A percentile compares a stretch with the other conserved stretches of the same genome.
These are phyloP conservation scores for Pleurostoma richardsiae DNA, from an alignment of 2,329 filamentous ascomycete genomes.

Conservation along the genomic window DNA sequence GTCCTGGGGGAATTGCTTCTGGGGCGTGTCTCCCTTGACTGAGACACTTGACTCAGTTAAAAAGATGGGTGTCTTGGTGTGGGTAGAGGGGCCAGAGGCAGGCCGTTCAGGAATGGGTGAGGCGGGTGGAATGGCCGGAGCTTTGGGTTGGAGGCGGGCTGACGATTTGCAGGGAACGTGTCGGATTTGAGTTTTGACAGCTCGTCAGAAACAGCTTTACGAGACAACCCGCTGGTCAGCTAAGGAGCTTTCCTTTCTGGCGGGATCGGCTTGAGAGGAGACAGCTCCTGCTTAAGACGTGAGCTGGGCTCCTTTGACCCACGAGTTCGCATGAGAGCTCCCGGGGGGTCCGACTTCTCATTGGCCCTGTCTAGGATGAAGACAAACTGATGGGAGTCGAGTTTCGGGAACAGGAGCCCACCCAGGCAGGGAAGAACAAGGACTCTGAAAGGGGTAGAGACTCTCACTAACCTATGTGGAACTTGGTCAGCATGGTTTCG, in stretches of 20 bases:
- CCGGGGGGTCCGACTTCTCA: conserved; percentile 4
- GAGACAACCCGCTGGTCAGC: neutral
- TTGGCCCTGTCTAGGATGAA: conserved; percentile 10
- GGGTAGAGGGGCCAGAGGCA: too few species aligned
- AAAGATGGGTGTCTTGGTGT: too few species aligned
- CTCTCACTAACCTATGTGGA: neutral
- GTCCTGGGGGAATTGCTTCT: too few species aligned
- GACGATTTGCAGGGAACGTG: conserved; percentile 2
- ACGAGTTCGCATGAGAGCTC: conserved; percentile 2
- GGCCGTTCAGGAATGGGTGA: neutral
- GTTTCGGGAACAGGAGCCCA: neutral
- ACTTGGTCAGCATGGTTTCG: neutral
- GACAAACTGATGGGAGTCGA: conserved; percentile 27
- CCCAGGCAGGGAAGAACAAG: too few species aligned
- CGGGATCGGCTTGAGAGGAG: conserved; percentile 1
- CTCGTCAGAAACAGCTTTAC: neutral
- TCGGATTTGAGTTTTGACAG: neutral
- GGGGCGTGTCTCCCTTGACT: too few species aligned
- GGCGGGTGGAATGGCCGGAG: conserved; percentile 2
- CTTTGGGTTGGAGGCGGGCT: neutral
- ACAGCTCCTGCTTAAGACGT: conserved; percentile 7
- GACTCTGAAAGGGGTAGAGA: neutral
- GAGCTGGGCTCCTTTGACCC: conserved; percentile 6
- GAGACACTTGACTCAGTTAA: too few species aligned
- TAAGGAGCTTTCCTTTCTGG: neutral